Evolutionary conservation across 129 eudicot genomes (phyloP).

Genomic region (Helichrysum umbraculigerum): DNA sequence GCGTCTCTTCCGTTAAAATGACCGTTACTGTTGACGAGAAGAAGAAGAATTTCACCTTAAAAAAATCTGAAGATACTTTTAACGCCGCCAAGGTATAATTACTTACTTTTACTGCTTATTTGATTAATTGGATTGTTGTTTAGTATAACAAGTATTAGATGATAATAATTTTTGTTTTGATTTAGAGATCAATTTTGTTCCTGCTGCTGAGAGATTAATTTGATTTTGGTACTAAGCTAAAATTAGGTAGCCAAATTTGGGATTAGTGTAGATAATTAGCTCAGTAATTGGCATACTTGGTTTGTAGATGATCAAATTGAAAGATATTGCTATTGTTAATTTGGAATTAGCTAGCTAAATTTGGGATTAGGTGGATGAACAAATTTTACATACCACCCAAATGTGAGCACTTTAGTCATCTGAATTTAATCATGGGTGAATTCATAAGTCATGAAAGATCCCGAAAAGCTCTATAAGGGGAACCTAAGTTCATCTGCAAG

Average conservation of each 20-base stretch:
- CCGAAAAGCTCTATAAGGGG: no score
- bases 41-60: conserved; percentile 65
- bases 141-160: not conserved
- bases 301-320: not conserved
- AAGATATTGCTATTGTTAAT: not conserved
- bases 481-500: no score
- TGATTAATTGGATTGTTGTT: not conserved
- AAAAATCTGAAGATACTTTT: conserved; percentile 89
- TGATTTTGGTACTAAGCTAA: not conserved
- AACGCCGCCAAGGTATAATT: conserved; percentile 70
- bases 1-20: conserved; percentile 45
- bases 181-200: not conserved
- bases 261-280: not conserved
- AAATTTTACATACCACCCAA: no score
- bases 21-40: conserved; percentile 60
- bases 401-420: no score
- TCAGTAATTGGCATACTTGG: no score
- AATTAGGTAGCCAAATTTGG: not conserved
- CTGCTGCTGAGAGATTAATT: not conserved
- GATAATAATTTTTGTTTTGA: no score
- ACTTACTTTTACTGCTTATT: not conserved
- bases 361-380: not conserved
- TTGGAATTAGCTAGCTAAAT: not conserved
- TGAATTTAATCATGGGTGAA: no score
- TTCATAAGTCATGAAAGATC: no score